Evolutionary conservation across 2,329 filamentous ascomycete species (phyloP).

Genomic region (Fusarium temperatum): DNA sequence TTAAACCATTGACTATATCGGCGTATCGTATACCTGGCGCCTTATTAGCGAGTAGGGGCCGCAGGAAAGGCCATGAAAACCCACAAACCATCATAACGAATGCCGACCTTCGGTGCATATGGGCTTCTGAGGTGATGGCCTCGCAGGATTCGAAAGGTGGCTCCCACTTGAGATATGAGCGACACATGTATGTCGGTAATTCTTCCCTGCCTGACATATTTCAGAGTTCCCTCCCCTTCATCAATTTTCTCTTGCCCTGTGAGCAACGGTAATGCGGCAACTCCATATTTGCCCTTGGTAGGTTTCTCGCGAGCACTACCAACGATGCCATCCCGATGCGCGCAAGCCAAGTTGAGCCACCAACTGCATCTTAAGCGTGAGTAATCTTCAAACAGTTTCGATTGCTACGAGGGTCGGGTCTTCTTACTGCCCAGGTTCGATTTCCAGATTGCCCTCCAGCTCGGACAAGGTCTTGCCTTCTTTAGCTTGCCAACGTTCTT

Average conservation of each 20-base stretch:
- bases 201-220: constrained; percentile 57
- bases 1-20: constrained; percentile 54
- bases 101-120: constrained; percentile 60
- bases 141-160: constrained; percentile 61
- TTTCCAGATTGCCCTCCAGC: constrained; percentile 52
- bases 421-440: constrained; percentile 61
- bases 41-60: background rate
- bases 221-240: constrained; percentile 43
- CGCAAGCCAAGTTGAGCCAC: constrained; percentile 67
- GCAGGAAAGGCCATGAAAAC: constrained; percentile 23
- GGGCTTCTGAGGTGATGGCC: constrained; percentile 60
- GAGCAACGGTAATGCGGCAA: constrained; percentile 60
- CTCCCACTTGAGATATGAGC: constrained; percentile 60
- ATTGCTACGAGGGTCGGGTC: constrained; percentile 16
- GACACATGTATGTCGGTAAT: constrained; percentile 58
- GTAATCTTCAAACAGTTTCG: background rate
- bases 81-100: constrained; percentile 68
- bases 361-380: constrained; percentile 54
- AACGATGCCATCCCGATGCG: constrained; percentile 64
- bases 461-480: constrained; percentile 49
- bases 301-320: constrained; percentile 54
- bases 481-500: constrained; percentile 51
- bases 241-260: constrained; percentile 59
- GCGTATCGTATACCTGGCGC: constrained; percentile 57
- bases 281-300: constrained; percentile 57